Evolutionary conservation across 2,329 filamentous ascomycete species (phyloP).

Genomic region (Teratosphaeria zuluensis): DNA sequence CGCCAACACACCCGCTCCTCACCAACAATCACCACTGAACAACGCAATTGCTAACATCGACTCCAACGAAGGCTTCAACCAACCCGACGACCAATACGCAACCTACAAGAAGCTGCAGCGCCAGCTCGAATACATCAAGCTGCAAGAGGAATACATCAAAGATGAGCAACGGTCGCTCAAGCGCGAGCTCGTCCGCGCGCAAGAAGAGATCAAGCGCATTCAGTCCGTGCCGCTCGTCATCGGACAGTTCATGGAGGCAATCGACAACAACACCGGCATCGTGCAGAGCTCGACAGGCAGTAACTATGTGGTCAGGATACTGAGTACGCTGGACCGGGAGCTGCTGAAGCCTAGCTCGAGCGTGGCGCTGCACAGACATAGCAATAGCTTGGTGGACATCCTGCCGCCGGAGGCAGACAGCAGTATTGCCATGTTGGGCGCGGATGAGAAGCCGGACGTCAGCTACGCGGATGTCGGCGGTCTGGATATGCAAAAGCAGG

Average conservation of each 20-base stretch:
- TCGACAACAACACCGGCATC: conserved; percentile 98
- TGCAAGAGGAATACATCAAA: conserved; percentile 99
- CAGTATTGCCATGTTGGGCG: conserved; percentile 94
- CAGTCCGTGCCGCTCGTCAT: conserved; percentile 97
- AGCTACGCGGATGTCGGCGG: conserved; percentile 97
- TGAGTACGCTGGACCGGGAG: conserved; percentile 96
- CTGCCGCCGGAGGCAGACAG: conserved; percentile 97
- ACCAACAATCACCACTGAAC: conserved; percentile 70
- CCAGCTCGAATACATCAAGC: conserved; percentile 91
- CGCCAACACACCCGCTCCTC: conserved; percentile 60
- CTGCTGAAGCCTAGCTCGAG: conserved; percentile 96
- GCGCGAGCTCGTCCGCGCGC: conserved; percentile 89
- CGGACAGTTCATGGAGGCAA: conserved; percentile 99
- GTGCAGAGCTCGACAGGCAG: conserved; percentile 97
- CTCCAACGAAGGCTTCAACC: conserved; percentile 73
- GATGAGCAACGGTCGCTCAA: conserved; percentile 98
- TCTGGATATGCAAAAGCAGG: conserved; percentile 99
- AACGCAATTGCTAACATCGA: conserved; percentile 81
- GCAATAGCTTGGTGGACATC: conserved; percentile 96
- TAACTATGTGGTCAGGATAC: conserved; percentile 97
- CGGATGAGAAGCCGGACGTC: conserved; percentile 95
- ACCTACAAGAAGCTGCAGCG: conserved; percentile 93
- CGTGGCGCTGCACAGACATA: conserved; percentile 94
- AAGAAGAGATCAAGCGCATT: conserved; percentile 99
- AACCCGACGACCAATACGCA: conserved; percentile 86